Percentiles rank a stretch among this genome's conserved stretches.
These are phyloP conservation scores for Umbelopsis sp. DNA, from an alignment of 192 early-diverging fungal genomes.

Conservation along the genomic window DNA sequence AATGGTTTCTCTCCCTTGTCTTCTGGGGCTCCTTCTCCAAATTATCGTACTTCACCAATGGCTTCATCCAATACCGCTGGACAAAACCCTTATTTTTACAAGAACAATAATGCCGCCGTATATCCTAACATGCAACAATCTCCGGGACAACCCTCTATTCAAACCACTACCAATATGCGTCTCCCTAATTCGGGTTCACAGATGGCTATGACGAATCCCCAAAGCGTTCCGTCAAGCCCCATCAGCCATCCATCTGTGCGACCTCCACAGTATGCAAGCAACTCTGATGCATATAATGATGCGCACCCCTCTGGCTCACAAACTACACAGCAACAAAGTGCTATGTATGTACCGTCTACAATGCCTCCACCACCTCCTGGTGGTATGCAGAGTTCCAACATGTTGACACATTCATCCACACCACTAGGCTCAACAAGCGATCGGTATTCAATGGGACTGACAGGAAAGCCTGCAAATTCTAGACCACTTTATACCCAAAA, in stretches of 20 bases:
- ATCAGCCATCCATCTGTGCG: slow-evolving; percentile 2
- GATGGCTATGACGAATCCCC: neutral
- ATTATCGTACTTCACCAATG: slow-evolving; percentile 1
- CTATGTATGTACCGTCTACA: slow-evolving; percentile 7
- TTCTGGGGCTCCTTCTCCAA: slow-evolving; percentile 9
- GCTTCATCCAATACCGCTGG: neutral
- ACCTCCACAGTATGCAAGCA: neutral
- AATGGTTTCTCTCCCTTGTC: neutral
- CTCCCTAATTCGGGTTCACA: neutral
- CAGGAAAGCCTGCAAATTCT: neutral
- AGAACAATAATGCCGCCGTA: neutral
- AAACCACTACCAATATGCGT: neutral
- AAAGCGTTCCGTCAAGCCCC: neutral
- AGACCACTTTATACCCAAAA: neutral
- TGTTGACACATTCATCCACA: neutral
- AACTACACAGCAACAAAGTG: neutral
- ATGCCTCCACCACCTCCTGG: slow-evolving; percentile 6
- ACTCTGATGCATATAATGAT: slow-evolving; percentile 1
- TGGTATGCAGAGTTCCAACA: neutral
- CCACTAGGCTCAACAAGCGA: neutral
- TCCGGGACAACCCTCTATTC: neutral
- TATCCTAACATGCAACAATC: slow-evolving; percentile 6
- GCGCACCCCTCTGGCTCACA: neutral
- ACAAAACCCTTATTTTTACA: slow-evolving; percentile 17
- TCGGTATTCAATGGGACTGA: slow-evolving; percentile 1